These are phyloP conservation scores for Fraxinus sp. DNA, from an alignment of 305 asterid species.

Conservation along the genomic window DNA sequence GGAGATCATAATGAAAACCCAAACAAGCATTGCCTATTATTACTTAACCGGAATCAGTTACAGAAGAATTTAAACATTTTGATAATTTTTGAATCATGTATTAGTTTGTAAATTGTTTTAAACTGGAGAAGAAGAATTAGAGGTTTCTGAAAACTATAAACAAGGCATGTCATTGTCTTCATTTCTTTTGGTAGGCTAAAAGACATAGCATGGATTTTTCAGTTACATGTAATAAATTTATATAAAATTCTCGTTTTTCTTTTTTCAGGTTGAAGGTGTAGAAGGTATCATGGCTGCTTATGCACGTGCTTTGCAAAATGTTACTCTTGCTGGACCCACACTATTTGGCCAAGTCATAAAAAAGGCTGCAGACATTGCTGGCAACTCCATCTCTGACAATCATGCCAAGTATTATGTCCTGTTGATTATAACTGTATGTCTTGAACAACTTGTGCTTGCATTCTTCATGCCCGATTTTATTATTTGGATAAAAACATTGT, in stretches of 20 bases:
- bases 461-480: not conserved
- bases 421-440: conserved; percentile 67
- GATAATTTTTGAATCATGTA: not conserved
- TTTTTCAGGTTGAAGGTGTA: conserved; percentile 62
- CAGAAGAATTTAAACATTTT: not conserved
- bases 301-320: conserved; percentile 54
- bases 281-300: conserved; percentile 80
- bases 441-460: not conserved
- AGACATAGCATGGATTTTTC: not conserved
- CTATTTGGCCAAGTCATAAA: conserved; percentile 71
- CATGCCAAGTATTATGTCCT: conserved; percentile 61
- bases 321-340: conserved; percentile 71
- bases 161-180: not conserved
- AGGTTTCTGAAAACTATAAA: not conserved
- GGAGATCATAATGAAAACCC: not conserved
- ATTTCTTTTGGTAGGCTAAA: not conserved
- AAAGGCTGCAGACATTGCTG: conserved; percentile 71
- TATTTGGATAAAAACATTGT: not conserved
- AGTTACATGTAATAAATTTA: not conserved
- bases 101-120: not conserved
- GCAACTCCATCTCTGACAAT: conserved; percentile 43
- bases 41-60: not conserved
- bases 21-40: not conserved
- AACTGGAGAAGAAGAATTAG: not conserved
- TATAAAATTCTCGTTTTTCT: not conserved